A percentile compares a stretch with the other conserved stretches of the same genome.
phyloP scores from a whole-genome alignment of 2,329 filamentous ascomycete species.

The Monascus ruber region DNA sequence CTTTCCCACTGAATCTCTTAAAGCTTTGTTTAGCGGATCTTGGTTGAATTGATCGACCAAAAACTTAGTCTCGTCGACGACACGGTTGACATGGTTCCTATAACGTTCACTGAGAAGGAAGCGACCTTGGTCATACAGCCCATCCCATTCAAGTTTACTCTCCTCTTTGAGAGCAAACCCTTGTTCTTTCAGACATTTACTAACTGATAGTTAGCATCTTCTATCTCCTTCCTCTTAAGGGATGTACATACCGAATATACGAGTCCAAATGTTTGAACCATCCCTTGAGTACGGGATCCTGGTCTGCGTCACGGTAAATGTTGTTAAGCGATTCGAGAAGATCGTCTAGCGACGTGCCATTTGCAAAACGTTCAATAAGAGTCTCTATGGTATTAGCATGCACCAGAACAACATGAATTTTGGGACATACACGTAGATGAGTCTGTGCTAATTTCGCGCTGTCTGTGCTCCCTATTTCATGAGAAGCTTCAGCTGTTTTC shows the following conservation, averaged over 20 bases:
- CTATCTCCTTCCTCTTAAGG: neutral
- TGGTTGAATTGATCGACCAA: constrained; percentile 78
- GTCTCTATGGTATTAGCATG: constrained; percentile 49
- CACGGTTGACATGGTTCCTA: constrained; percentile 68
- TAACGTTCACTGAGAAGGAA: constrained; percentile 86
- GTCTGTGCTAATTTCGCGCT: constrained; percentile 58
- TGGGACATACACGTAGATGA: constrained; percentile 57
- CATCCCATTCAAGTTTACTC: constrained; percentile 71
- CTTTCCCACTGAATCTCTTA: constrained; percentile 64
- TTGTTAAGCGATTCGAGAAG: constrained; percentile 73
- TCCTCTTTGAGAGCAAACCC: constrained; percentile 79
- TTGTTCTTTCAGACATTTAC: constrained; percentile 74
- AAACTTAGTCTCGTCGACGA: constrained; percentile 86
- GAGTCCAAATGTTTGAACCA: constrained; percentile 76
- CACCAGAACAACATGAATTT: constrained; percentile 23
- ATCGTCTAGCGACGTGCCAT: constrained; percentile 79
- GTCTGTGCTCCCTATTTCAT: constrained; percentile 56
- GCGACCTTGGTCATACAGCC: constrained; percentile 71
- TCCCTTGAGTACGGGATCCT: constrained; percentile 69
- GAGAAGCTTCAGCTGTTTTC: constrained; percentile 56
- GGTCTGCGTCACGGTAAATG: constrained; percentile 78
- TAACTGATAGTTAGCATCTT: constrained; percentile 7
- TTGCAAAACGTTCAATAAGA: constrained; percentile 89
- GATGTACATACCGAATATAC: constrained; percentile 50
- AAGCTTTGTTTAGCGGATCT: constrained; percentile 75